phyloP scores from a whole-genome alignment of 2,329 filamentous ascomycete genomes.

The Fusarium sp. region DNA sequence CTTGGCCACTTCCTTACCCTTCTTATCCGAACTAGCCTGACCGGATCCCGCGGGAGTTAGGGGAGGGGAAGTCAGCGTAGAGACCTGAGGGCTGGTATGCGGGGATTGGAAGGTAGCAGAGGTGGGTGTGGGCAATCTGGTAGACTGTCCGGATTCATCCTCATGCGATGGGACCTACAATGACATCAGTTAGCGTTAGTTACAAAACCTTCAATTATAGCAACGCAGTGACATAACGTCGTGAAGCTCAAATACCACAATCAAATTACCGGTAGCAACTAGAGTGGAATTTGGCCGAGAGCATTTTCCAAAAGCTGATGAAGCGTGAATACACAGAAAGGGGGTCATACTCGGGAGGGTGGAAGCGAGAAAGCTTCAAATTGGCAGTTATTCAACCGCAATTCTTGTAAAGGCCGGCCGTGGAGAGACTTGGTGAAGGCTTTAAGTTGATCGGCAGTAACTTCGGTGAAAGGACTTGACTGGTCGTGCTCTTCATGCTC shows the following conservation, averaged over 20 bases:
- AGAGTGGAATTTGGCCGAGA: background rate
- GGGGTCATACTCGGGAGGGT: slow-evolving; percentile 74
- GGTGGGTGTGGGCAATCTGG: slow-evolving; percentile 69
- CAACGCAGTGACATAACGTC: background rate
- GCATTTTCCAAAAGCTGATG: background rate
- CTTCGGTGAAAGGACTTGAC: slow-evolving; percentile 49
- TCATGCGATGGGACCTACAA: slow-evolving; percentile 67
- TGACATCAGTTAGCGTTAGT: slow-evolving; percentile 41
- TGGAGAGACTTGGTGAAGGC: slow-evolving; percentile 77
- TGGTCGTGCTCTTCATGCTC: slow-evolving; percentile 27
- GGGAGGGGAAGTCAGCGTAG: slow-evolving; percentile 84
- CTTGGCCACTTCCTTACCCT: slow-evolving; percentile 48
- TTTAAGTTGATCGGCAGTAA: slow-evolving; percentile 70
- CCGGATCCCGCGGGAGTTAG: slow-evolving; percentile 84
- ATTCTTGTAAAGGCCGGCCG: slow-evolving; percentile 78
- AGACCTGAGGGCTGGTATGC: slow-evolving; percentile 70
- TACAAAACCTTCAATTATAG: slow-evolving; percentile 21
- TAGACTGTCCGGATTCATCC: slow-evolving; percentile 66
- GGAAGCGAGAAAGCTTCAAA: slow-evolving; percentile 93
- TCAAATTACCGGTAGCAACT: background rate
- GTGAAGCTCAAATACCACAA: background rate
- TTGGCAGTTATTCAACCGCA: slow-evolving; percentile 83
- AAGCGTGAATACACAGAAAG: slow-evolving; percentile 8
- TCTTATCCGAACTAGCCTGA: slow-evolving; percentile 45
- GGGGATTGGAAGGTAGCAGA: slow-evolving; percentile 73